Evolutionary conservation across 1,139 yeast species (phyloP), one percentile per base, ranked within the genome.

Genomic region (Sugiyamaella castrensis): DNA sequence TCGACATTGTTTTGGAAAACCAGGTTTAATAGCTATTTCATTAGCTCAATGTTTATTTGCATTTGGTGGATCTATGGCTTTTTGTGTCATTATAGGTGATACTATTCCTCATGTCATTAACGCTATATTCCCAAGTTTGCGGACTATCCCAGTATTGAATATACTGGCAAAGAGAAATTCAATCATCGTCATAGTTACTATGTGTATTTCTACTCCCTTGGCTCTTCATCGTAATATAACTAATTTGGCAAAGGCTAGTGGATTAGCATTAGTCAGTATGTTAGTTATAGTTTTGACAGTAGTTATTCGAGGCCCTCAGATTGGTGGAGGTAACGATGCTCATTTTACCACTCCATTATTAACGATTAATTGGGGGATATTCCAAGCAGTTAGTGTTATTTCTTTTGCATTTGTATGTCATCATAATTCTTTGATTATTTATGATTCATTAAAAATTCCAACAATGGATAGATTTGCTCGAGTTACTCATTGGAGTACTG

Each of bases 341-440:
- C 58, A 70, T 0, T 69, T 85, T 28, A 63, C 77, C 0, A 56
- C 67, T 0, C 60, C 71, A 1, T 72, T 79, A 41, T 74, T 84
- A 72, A 72, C 87, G 1, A 63, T 87, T 46, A 84, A 84, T 53
- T 67, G 75, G 13, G 81, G 83, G 44, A 71, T 91, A 8, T 87
- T 91, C 63, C 96, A 89, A 65, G 96, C 96, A 1, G 81, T 91
- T 24, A 83, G 94, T 15, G 95, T 91, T 45, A 87, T 91, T 31
- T 88, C 96, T 0, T 91, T 91, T 71, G 95, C 98, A 5, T 77
- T 91, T 59, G 98, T 91, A 2, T 91, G 98, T 63, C 98, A 91
- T 62, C 98, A 91, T 66, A 91, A 91, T 63, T 87, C 97, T 0
- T 80, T 91, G 37, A 84, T 89, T 61, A 91, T 91, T 39, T 91